Base-by-base conservation (phyloP, 192 early-diverging fungal genomes). In the Mortierella antarctica region DNA sequence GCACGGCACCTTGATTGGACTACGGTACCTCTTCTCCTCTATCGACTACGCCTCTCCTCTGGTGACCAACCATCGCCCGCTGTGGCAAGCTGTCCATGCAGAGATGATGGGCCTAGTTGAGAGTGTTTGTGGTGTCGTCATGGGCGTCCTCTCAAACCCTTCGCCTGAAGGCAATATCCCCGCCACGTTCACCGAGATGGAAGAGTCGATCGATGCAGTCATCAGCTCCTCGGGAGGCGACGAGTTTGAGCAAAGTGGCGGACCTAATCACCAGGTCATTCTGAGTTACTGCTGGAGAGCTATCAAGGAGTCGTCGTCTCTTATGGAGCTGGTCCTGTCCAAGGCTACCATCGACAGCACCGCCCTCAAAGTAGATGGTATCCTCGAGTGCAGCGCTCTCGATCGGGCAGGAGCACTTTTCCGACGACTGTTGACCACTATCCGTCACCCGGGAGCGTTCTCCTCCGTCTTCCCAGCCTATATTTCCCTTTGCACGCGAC, bases 151-250 rank as follows among this genome's bases (percentile, higher is more conserved):
- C 51, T 92, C 93, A 0, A 91, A 90, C 69, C 87, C 92, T 11
- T 94, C 95, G 13, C 94, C 95, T 8, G 97, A 98, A 75, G 97
- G 97, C 44, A 96, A 97, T 63, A 74, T 96, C 6, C 97, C 96
- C 7, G 89, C 91, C 9, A 90, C 92, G 7, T 91, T 92, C 70
- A 88, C 88, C 60, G 92, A 95, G 57, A 89, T 90, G 82, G 92
- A 92, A 57, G 88, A 89, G 21, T 62, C 75, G 8, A 83, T 86
- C 40, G 83, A 86, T 48, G 85, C 84, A n/a, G 67, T 89, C 8
- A 77, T 89, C 18, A 75, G 75, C 45, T 71, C 82, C 6, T 74
- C 60, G 40, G 77, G 77, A 47, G 74, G 83, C 5, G 87, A 85
- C 47, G 86, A 77, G 6, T 82, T 82, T 47, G 86, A 83, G 23